Percentiles rank a stretch among this genome's conserved stretches.
phyloP scores from a whole-genome alignment of 139 green algal genomes.

The Pleodorina starrii region DNA sequence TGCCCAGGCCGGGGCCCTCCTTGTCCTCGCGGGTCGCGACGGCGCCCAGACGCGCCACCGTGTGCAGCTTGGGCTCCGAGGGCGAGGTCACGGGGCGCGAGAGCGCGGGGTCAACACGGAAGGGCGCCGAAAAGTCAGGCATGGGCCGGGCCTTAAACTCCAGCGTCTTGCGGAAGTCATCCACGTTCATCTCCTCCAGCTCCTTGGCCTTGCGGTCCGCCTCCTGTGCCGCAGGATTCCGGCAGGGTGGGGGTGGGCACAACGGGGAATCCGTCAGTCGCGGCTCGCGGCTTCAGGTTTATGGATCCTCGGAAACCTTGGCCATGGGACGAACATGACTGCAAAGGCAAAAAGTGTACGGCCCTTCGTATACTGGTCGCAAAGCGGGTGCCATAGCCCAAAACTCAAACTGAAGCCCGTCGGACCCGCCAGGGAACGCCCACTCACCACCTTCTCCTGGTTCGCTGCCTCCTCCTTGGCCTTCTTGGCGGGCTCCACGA shows the following conservation, averaged over 20 bases:
- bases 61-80: conserved; percentile 27
- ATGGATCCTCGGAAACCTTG: too few species aligned
- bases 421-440: too few species aligned
- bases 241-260: too few species aligned
- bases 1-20: conserved; percentile 33
- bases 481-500: conserved; percentile 50
- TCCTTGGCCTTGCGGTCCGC: conserved; percentile 23
- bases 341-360: too few species aligned
- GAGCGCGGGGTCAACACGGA: conserved; percentile 37
- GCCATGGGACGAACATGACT: too few species aligned
- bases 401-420: too few species aligned
- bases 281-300: too few species aligned
- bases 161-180: conserved; percentile 54
- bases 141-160: conserved; percentile 54
- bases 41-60: conserved; percentile 16
- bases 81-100: conserved; percentile 12
- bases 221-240: conserved; percentile 7
- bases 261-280: too few species aligned
- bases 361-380: too few species aligned
- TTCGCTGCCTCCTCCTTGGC: conserved; percentile 27
- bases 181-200: conserved; percentile 50
- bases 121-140: conserved; percentile 55
- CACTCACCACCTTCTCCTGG: conserved; percentile 51
- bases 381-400: too few species aligned
- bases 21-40: conserved; percentile 10